Base-by-base conservation (phyloP, 768 basidiomycete genomes). In the Omphalotus guepiniiformis region DNA sequence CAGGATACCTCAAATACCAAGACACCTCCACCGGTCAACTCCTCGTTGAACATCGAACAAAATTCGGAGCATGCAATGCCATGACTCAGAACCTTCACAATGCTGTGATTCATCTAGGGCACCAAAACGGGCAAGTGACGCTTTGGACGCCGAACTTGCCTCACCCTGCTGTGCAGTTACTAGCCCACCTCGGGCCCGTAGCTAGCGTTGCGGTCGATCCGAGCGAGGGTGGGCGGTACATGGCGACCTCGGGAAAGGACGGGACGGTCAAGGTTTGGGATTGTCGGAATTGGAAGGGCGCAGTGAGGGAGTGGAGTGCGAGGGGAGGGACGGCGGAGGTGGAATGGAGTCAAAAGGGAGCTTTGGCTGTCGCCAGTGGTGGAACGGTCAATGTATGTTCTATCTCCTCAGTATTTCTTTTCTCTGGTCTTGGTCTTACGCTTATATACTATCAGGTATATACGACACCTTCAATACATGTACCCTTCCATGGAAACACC, bases 131-230 rank as follows among this genome's bases (percentile, higher is more conserved):
- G 12, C 85, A 83, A 21, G 88, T 97, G n/a, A 93, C 93, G 0
- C 73, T 98, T 2, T 97, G 94, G 93, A 95, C 94, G 6, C 96
- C 96, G 0, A 96, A 95, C 60, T 75, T 96, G 3, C 82, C 91
- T 0, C 85, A 91, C 50, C 89, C 95, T 0, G 93, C 91, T 1
- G 91, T 98, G 27, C 92, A 89, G 52, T 78, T 97, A 0, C 78
- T 96, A 6, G 88, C 95, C 1, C 96, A 98, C 61, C 68, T 91
- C 1, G 93, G 94, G 0, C 93, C 94, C 0, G 82, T 97, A 2
- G 75, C 79, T 2, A 80, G 86, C 25, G 73, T 95, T 15, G 78
- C 84, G 21, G 78, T 96, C 4, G 95, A 98, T 63, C 85, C 88
- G 0, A 89, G 86, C 47, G 74, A 82, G 5, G 85, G 86, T 1